Evolutionary conservation across 768 basidiomycete species (phyloP), one percentile per base, ranked within the genome.

Genomic region (Phanerochaete carnosa): DNA sequence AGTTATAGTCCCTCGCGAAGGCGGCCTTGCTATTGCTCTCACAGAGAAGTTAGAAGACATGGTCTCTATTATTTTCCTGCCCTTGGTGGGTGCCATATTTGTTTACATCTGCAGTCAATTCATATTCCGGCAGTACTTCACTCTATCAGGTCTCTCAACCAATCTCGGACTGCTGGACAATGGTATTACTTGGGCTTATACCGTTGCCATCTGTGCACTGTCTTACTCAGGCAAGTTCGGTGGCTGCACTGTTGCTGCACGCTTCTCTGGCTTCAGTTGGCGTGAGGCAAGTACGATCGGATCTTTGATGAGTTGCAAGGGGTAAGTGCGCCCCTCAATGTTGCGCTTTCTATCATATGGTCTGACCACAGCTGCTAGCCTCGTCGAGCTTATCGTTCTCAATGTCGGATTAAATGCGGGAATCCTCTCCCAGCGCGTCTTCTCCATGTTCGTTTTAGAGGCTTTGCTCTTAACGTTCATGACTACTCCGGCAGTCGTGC

Each of bases 31-130:
- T 0, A 92, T 95, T 55, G 80, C 87, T 0, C 76, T 98, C n/a
- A 94, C 92, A 0, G 93, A 96, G 67, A 98, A 96, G 69, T 76
- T 98, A n/a, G 97, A 99, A 75, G 96, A 98, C 74, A 87, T 96
- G 83, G 91, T 95, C 2, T 76, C 91, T 0, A 88, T 95, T 61
- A 86, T 95, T 46, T 95, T 97, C 75, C 75, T 97, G 13, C 95
- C 95, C 3, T 76, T 96, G 54, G 91, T 92, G 68, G 62, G 80
- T 72, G 35, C 55, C 1, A 26, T 23, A 15, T 22, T 19, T 23
- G 12, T 32, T 19, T 33, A 29, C 49, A 28, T 19, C 15, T 11
- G 26, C 7, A 13, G 33, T 43, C 6, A 19, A 43, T 16, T 52
- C 51, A 33, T 32, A 32, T n/a, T 29, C 56, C 16, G 12, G 37